These are phyloP conservation scores for Striga hermonthica DNA, from an alignment of 305 asterid genomes.

Conservation along the genomic window DNA sequence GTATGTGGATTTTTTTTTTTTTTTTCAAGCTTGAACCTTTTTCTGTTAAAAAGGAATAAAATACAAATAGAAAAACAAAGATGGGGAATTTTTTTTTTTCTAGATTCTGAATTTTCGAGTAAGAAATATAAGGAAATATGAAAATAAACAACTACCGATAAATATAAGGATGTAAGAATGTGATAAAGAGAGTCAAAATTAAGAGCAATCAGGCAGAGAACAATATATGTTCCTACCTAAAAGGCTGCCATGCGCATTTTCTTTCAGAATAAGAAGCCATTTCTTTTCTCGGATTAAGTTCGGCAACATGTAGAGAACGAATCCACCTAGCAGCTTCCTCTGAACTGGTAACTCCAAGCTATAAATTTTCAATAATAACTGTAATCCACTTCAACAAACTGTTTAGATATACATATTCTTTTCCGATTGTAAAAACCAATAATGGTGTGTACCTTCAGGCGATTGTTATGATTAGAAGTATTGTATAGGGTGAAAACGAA, in stretches of 20 bases:
- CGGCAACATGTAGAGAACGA: conserved; percentile 56
- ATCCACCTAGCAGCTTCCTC: conserved; percentile 87
- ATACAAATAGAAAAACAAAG: no score
- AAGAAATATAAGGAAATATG: no score
- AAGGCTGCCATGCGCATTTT: conserved; percentile 81
- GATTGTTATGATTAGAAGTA: conserved; percentile 64
- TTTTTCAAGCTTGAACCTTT: no score
- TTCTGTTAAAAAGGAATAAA: no score
- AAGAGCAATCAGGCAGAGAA: no score
- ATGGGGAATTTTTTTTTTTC: no score
- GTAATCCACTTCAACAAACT: conserved; percentile 2
- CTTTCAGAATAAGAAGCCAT: conserved; percentile 42
- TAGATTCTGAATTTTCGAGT: no score
- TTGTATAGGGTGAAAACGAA: conserved; percentile 56
- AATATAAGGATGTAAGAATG: no score
- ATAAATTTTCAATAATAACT: conserved; percentile 24
- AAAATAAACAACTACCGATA: no score
- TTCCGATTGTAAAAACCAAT: not conserved
- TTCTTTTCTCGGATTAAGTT: conserved; percentile 50
- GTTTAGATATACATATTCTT: no score
- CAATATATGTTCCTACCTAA: conserved; percentile 43
- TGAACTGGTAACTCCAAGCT: conserved; percentile 76
- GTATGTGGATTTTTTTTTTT: no score
- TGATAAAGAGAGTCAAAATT: no score
- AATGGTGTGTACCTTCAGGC: conserved; percentile 54